Evolutionary conservation across 257 asterid species (phyloP), one percentile per base, ranked within the genome.

Genomic region (Fraxinus cuspidata): DNA sequence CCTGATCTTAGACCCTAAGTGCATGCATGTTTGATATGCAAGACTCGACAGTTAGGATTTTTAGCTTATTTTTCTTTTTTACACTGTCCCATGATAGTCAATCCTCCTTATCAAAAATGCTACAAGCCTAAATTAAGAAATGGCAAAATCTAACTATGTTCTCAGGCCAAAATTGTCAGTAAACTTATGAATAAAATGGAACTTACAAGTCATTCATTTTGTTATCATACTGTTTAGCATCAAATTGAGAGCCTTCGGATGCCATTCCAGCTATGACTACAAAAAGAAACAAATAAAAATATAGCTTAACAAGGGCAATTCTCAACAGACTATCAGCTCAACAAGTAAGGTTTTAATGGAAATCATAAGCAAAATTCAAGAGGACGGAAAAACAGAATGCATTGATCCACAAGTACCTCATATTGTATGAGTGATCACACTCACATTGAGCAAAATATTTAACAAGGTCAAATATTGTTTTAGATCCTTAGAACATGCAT

Each of bases 191-290:
- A 70, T 71, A 71, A 13, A 67, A 7, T 67, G 13, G 16, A 70
- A 71, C 85, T 77, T 79, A 86, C 90, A 85, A 47, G 71, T 87
- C 88, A 34, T 38, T 83, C 90, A 87, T 84, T 70, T 84, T 87
- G 49, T 84, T 51, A 65, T 87, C 90, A 73, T 40, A 87, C 27
- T 87, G 88, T 64, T 79, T 81, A 31, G 83, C 76, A 74, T 87
- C 90, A 79, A 85, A 85, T 74, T 87, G 88, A 74, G 90, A 84
- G 68, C 90, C 87, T 78, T 86, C 90, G 40, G 86, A 82, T 34
- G 85, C 81, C 72, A 31, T 29, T 77, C 87, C 88, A 82, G 90
- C 82, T 88, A 87, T 87, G 85, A 79, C 87, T 84, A 80, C 79
- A 27, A 0, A 70, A 74, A 70, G 11, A 40, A 25, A 25, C 35